These are phyloP conservation scores for Actinomucor elegans DNA, from an alignment of 371 early-diverging fungal species.

Conservation along the genomic window DNA sequence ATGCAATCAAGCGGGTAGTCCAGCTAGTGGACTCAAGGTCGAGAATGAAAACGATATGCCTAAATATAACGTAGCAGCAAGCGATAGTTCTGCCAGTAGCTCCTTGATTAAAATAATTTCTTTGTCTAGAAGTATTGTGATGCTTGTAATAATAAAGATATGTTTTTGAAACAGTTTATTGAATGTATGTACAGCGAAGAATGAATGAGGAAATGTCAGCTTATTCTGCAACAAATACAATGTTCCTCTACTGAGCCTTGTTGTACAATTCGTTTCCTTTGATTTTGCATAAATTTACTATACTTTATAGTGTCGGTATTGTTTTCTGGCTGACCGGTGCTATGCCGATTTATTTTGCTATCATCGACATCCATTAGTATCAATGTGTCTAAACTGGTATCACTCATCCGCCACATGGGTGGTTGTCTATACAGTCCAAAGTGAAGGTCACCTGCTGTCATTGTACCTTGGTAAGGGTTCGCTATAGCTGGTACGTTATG, in stretches of 20 bases:
- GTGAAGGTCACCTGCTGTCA: conserved; percentile 33
- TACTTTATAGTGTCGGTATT: background rate
- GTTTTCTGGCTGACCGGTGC: background rate
- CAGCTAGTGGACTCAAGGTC: conserved; percentile 20
- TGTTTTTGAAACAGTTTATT: no score
- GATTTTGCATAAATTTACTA: background rate
- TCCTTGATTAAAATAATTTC: no score
- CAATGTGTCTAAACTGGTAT: conserved; percentile 26
- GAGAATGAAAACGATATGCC: conserved; percentile 15
- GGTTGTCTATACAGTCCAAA: conserved; percentile 36
- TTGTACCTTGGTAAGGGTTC: conserved; percentile 31
- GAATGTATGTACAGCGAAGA: background rate
- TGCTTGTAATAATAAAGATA: no score
- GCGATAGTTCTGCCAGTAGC: no score
- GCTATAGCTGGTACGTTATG: conserved; percentile 35
- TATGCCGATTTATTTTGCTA: background rate
- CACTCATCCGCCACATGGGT: conserved; percentile 30
- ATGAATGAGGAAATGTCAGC: conserved; percentile 8
- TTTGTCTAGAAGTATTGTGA: no score
- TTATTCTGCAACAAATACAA: conserved; percentile 15
- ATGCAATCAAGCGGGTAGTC: conserved; percentile 31
- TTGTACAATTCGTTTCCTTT: background rate
- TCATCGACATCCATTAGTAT: conserved; percentile 16
- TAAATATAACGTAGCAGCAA: conserved; percentile 2
- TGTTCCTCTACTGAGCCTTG: background rate